Evolutionary conservation across 2,329 filamentous ascomycete genomes (phyloP).

Genomic region (Chrysosporium queenslandicum): DNA sequence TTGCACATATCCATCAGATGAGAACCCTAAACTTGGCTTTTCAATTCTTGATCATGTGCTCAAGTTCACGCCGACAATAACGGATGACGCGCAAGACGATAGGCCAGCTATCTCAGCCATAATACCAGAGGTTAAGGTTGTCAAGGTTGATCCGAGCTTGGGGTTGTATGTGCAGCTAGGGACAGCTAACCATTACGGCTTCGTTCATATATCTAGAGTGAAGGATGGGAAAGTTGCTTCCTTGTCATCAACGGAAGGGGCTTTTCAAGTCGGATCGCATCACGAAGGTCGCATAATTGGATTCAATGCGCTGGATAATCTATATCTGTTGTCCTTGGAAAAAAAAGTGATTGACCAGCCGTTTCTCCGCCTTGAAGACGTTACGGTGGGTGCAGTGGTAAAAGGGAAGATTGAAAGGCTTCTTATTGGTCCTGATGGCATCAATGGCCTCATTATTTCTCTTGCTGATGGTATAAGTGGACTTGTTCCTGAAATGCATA

Average conservation of each 20-base stretch:
- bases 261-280: slow-evolving; percentile 64
- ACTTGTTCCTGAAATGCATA: slow-evolving; percentile 77
- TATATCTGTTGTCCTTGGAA: slow-evolving; percentile 79
- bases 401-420: slow-evolving; percentile 78
- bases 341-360: slow-evolving; percentile 72
- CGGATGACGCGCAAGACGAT: slow-evolving; percentile 30
- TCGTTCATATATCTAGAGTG: slow-evolving; percentile 88
- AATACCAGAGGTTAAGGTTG: slow-evolving; percentile 66
- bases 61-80: slow-evolving; percentile 42
- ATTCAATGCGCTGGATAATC: slow-evolving; percentile 76
- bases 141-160: slow-evolving; percentile 66
- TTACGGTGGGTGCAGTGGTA: slow-evolving; percentile 69
- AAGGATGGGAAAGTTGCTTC: slow-evolving; percentile 83
- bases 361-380: slow-evolving; percentile 84
- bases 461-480: slow-evolving; percentile 79
- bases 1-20: slow-evolving; percentile 71
- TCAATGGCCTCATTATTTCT: slow-evolving; percentile 71
- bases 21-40: slow-evolving; percentile 73
- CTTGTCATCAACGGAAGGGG: slow-evolving; percentile 64
- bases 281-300: slow-evolving; percentile 76
- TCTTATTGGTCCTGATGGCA: slow-evolving; percentile 64
- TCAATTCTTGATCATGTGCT: slow-evolving; percentile 79
- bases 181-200: slow-evolving; percentile 56
- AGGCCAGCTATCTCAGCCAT: slow-evolving; percentile 52
- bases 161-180: slow-evolving; percentile 72